Percentiles rank a stretch among this genome's conserved stretches.
Evolutionary conservation across 768 basidiomycete genomes (phyloP).

Genomic region (Lactarius hengduanensis): DNA sequence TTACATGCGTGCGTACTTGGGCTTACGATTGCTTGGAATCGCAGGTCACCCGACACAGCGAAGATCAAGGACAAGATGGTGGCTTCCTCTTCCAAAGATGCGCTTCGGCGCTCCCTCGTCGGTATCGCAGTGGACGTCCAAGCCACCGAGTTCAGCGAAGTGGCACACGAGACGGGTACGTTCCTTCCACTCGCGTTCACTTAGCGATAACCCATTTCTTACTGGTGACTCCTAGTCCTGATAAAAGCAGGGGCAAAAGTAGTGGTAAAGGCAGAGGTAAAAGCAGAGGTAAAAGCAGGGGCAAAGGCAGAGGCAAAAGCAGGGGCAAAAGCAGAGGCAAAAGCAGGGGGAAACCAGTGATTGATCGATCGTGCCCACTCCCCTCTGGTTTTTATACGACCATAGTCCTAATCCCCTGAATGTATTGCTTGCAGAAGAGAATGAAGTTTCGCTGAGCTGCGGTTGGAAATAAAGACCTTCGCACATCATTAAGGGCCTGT

Average conservation of each 20-base stretch:
- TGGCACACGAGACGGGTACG: slow-evolving; percentile 69
- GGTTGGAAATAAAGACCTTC: slow-evolving; percentile 27
- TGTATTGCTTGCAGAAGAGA: slow-evolving; percentile 28
- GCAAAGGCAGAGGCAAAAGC: slow-evolving; percentile 29
- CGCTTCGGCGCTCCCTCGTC: slow-evolving; percentile 65
- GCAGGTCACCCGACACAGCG: slow-evolving; percentile 83
- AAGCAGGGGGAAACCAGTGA: slow-evolving; percentile 30
- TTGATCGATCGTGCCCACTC: slow-evolving; percentile 14
- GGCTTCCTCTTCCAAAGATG: slow-evolving; percentile 83
- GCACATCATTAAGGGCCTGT: too few species aligned
- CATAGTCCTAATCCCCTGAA: not conserved
- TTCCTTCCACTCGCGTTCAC: slow-evolving; percentile 17
- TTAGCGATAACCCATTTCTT: not conserved
- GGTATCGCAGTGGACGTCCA: slow-evolving; percentile 85
- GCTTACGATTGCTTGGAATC: slow-evolving; percentile 7
- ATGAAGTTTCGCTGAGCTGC: slow-evolving; percentile 33
- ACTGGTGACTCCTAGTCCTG: slow-evolving; percentile 29
- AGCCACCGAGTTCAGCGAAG: slow-evolving; percentile 74
- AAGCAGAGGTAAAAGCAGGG: slow-evolving; percentile 28
- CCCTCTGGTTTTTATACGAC: not conserved
- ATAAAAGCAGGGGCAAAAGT: slow-evolving; percentile 30
- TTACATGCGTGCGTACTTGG: not conserved
- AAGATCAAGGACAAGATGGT: slow-evolving; percentile 94
- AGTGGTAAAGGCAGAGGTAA: too few species aligned
- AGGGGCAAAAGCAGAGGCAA: slow-evolving; percentile 13